Conservation (phyloP, 2,329 filamentous ascomycete species). For the Sarocladium kiliense region DNA sequence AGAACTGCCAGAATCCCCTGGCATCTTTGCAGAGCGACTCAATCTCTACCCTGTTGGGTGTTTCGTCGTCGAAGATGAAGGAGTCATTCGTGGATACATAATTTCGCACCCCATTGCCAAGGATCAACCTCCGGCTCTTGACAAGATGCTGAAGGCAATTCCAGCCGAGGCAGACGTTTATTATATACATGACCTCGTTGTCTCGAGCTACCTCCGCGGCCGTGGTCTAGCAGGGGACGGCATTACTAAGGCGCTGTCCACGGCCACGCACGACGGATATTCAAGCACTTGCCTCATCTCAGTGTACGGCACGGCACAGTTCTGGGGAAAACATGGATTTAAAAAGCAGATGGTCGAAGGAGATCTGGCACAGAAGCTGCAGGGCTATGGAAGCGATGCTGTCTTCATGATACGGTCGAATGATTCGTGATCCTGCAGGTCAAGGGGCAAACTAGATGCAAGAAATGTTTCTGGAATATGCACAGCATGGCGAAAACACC, state of each 20-base stretch:
- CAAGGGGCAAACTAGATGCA: background rate
- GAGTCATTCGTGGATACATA: constrained; percentile 24
- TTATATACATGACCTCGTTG: constrained; percentile 32
- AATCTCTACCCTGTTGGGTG: constrained; percentile 29
- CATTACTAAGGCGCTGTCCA: constrained; percentile 18
- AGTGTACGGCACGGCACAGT: constrained; percentile 27
- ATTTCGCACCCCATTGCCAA: constrained; percentile 30
- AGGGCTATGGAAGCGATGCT: constrained; percentile 26
- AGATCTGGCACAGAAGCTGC: constrained; percentile 22
- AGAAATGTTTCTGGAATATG: background rate
- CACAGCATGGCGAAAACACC: background rate
- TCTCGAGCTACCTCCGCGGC: constrained; percentile 23
- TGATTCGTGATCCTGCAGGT: background rate
- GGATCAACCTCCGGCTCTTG: constrained; percentile 23
- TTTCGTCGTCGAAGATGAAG: constrained; percentile 20
- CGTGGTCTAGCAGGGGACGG: constrained; percentile 19
- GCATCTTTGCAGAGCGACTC: constrained; percentile 26
- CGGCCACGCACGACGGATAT: constrained; percentile 18
- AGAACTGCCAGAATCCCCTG: constrained; percentile 23
- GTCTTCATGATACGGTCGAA: constrained; percentile 17
- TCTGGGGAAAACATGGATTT: constrained; percentile 30
- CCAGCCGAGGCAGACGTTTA: constrained; percentile 25
- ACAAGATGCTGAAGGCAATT: constrained; percentile 24
- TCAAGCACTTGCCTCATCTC: constrained; percentile 25
- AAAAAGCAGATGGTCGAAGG: constrained; percentile 15